Conservation (phyloP, 768 basidiomycete species). For the Suillus decipiens region DNA sequence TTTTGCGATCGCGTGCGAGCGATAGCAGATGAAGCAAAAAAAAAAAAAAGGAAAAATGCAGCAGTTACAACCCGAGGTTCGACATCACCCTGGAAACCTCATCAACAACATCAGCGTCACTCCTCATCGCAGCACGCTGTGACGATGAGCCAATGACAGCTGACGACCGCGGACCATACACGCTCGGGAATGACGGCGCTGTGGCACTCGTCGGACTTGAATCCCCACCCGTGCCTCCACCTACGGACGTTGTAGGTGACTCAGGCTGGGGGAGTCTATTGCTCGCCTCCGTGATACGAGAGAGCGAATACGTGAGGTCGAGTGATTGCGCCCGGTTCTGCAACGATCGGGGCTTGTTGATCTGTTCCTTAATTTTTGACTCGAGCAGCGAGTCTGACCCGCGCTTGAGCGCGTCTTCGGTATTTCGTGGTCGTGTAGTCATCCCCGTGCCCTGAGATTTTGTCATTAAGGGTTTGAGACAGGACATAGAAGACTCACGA, state of each 20-base stretch:
- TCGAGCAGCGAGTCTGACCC: slow-evolving; percentile 85
- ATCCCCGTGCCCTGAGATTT: slow-evolving; percentile 62
- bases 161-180: slow-evolving; percentile 68
- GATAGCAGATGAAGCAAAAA: slow-evolving; percentile 13
- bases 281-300: slow-evolving; percentile 73
- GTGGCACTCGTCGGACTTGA: slow-evolving; percentile 80
- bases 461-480: slow-evolving; percentile 15
- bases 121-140: slow-evolving; percentile 40
- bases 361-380: slow-evolving; percentile 78
- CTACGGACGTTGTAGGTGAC: slow-evolving; percentile 76
- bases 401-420: slow-evolving; percentile 77
- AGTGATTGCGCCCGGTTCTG: slow-evolving; percentile 89
- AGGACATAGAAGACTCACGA: slow-evolving; percentile 47
- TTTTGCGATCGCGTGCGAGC: slow-evolving; percentile 23
- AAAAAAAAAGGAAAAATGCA: background rate
- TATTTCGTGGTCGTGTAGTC: slow-evolving; percentile 63
- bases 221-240: slow-evolving; percentile 71
- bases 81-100: slow-evolving; percentile 80
- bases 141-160: slow-evolving; percentile 46
- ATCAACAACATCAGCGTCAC: slow-evolving; percentile 54
- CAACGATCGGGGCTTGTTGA: slow-evolving; percentile 75
- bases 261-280: slow-evolving; percentile 68
- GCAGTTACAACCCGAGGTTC: slow-evolving; percentile 63
- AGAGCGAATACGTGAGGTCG: slow-evolving; percentile 82
- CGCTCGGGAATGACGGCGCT: slow-evolving; percentile 82